Percentiles rank a stretch among this genome's conserved stretches.
Conservation (phyloP, 1,284 basidiomycete species). For the Omphalotus olearius region DNA sequence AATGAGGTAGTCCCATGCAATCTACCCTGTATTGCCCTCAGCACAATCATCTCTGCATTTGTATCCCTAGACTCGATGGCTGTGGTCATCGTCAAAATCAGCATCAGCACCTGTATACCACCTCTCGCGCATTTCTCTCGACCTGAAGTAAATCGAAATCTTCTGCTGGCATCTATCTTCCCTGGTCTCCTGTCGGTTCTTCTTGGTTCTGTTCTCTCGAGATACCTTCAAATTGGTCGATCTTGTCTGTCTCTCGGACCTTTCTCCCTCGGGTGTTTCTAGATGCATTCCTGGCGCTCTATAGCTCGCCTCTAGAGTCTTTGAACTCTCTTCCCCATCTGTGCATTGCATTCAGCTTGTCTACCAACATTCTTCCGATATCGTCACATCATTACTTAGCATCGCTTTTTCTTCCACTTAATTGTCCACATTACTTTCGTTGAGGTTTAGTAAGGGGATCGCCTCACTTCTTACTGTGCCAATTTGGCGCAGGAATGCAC, state of each 20-base stretch:
- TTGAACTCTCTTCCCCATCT: no score
- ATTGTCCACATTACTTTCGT: not conserved
- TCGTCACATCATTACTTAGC: slow-evolving; percentile 1
- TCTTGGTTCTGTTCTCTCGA: slow-evolving; percentile 3
- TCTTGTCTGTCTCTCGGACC: not conserved
- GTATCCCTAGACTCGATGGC: slow-evolving; percentile 11
- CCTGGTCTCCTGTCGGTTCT: slow-evolving; percentile 5
- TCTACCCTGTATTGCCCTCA: not conserved
- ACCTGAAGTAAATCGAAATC: not conserved
- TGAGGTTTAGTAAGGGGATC: no score
- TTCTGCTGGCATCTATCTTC: slow-evolving; percentile 11
- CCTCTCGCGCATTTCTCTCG: not conserved
- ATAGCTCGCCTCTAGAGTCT: no score
- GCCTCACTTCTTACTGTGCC: no score
- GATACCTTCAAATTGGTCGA: slow-evolving; percentile 2
- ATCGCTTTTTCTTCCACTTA: not conserved
- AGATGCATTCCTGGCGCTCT: not conserved
- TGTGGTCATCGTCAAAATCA: not conserved
- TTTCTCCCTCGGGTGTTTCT: not conserved
- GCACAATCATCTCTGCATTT: not conserved
- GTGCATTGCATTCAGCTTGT: no score
- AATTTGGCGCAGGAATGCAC: no score
- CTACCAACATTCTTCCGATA: not conserved
- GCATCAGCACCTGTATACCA: slow-evolving; percentile 12
- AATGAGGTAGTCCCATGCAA: not conserved